These are phyloP conservation scores for Claviceps fusiformis DNA, from an alignment of 2,329 filamentous ascomycete genomes.

Conservation along the genomic window DNA sequence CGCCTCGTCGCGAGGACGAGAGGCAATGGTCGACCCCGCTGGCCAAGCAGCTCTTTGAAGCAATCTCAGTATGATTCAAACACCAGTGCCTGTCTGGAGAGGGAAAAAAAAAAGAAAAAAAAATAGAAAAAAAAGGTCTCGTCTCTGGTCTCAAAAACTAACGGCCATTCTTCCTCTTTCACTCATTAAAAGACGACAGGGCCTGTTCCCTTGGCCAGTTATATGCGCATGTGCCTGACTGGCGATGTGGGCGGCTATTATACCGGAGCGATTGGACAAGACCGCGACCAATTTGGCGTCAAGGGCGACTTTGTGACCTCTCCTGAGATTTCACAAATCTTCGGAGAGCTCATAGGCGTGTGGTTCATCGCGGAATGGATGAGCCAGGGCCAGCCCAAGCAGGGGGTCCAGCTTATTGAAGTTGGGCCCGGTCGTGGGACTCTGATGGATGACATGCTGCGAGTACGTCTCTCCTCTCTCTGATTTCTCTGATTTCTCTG, in stretches of 20 bases:
- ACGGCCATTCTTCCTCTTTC: background rate
- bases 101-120: background rate
- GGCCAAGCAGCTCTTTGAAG: slow-evolving; percentile 73
- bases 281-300: slow-evolving; percentile 76
- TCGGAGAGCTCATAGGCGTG: slow-evolving; percentile 84
- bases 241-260: slow-evolving; percentile 88
- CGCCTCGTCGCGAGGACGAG: slow-evolving; percentile 15
- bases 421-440: slow-evolving; percentile 89
- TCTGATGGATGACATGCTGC: slow-evolving; percentile 89
- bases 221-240: slow-evolving; percentile 97
- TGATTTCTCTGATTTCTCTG: background rate
- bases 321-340: slow-evolving; percentile 93
- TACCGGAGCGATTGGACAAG: slow-evolving; percentile 55
- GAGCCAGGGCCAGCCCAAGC: slow-evolving; percentile 61
- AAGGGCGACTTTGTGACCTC: slow-evolving; percentile 95
- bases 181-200: slow-evolving; percentile 49
- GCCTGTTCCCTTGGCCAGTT: slow-evolving; percentile 80
- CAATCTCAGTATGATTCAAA: slow-evolving; percentile 54
- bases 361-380: slow-evolving; percentile 98
- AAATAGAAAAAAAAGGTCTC: background rate
- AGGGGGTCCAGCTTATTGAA: slow-evolving; percentile 79
- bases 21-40: slow-evolving; percentile 85
- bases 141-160: background rate
- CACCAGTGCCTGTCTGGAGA: too few species aligned
- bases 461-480: slow-evolving; percentile 39